A percentile compares a stretch with the other conserved stretches of the same genome.
phyloP scores from a whole-genome alignment of 2,329 filamentous ascomycete genomes.

The Monosporascus sp. region DNA sequence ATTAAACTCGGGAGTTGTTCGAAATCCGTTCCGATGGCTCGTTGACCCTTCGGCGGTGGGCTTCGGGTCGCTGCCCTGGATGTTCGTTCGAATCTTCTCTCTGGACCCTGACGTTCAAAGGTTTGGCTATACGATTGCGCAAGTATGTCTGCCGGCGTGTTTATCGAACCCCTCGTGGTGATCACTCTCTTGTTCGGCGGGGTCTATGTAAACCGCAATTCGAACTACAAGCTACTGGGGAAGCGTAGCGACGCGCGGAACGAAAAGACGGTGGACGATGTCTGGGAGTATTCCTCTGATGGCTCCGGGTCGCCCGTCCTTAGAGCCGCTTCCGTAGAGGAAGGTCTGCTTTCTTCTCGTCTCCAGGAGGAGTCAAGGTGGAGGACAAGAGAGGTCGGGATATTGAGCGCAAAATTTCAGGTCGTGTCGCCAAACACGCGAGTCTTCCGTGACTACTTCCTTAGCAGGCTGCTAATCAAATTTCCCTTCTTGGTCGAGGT shows the following conservation, averaged over 20 bases:
- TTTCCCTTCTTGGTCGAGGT: conserved; percentile 69
- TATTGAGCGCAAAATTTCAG: conserved; percentile 39
- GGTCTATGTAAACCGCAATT: conserved; percentile 38
- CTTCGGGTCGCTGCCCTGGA: no score
- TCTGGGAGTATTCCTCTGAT: background rate
- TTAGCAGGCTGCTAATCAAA: conserved; percentile 59
- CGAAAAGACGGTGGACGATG: conserved; percentile 1
- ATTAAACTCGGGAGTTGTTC: no score
- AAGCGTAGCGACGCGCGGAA: conserved; percentile 1
- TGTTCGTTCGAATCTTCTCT: no score
- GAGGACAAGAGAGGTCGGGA: conserved; percentile 11
- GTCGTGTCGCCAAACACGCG: conserved; percentile 57
- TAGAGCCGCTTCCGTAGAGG: conserved; percentile 44
- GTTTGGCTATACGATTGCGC: background rate
- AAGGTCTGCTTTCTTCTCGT: conserved; percentile 19
- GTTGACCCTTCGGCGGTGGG: no score
- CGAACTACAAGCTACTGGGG: conserved; percentile 23
- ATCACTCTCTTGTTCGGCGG: conserved; percentile 38
- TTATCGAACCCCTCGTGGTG: conserved; percentile 37
- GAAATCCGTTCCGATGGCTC: no score
- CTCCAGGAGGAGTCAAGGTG: conserved; percentile 21
- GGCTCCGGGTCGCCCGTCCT: conserved; percentile 6
- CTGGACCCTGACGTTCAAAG: no score
- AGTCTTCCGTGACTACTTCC: conserved; percentile 51
- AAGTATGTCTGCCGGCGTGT: conserved; percentile 34